Conservation (phyloP, 208 protist species). For the Kentomonas sorsogonicus region DNA sequence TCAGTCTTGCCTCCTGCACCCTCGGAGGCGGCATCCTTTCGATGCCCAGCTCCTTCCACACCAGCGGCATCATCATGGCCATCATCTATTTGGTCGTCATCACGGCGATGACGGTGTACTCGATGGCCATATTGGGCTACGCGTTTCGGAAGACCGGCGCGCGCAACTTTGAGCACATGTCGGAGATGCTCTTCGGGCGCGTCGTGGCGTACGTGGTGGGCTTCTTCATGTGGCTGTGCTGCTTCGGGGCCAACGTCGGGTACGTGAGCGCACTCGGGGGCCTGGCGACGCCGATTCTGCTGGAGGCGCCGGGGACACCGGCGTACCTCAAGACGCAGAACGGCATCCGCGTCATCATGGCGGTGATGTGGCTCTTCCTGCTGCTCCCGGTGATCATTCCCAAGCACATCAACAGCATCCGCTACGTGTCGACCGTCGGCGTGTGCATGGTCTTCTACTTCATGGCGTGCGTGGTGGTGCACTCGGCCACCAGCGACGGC, state of each 20-base stretch:
- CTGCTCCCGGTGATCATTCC: slow-evolving; percentile 69
- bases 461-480: slow-evolving; percentile 46
- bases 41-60: slow-evolving; percentile 46
- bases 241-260: slow-evolving; percentile 55
- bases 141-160: slow-evolving; percentile 51
- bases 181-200: slow-evolving; percentile 33
- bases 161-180: slow-evolving; percentile 52
- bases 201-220: slow-evolving; percentile 65
- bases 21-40: slow-evolving; percentile 58
- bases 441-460: slow-evolving; percentile 73
- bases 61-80: slow-evolving; percentile 47
- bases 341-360: slow-evolving; percentile 39
- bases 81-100: slow-evolving; percentile 57
- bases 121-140: slow-evolving; percentile 41
- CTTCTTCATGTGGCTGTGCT: slow-evolving; percentile 53
- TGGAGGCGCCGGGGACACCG: slow-evolving; percentile 19
- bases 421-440: slow-evolving; percentile 67
- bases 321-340: slow-evolving; percentile 31
- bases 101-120: slow-evolving; percentile 46
- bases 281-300: slow-evolving; percentile 48
- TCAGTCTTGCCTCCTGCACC: slow-evolving; percentile 58
- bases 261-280: slow-evolving; percentile 70
- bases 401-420: slow-evolving; percentile 72
- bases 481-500: slow-evolving; percentile 36
- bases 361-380: slow-evolving; percentile 36